Conservation (phyloP, 805 yeast species). For the Monosporozyma aquatica region DNA sequence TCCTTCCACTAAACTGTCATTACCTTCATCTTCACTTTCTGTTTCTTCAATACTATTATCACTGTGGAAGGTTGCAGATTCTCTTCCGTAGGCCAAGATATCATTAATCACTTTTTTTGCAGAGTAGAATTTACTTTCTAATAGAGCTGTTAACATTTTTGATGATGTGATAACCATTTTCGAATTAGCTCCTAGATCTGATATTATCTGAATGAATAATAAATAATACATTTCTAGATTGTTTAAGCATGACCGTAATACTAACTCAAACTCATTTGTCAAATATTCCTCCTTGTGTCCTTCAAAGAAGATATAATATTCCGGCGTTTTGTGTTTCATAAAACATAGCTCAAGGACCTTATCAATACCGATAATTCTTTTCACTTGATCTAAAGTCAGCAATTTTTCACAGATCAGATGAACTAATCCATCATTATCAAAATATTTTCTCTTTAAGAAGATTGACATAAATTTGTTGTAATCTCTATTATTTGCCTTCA, state of each 20-base stretch:
- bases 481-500: constrained; percentile 17
- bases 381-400: constrained; percentile 22
- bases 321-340: constrained; percentile 1
- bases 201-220: constrained; percentile 14
- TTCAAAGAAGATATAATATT: constrained; percentile 15
- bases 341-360: constrained; percentile 12
- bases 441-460: constrained; percentile 25
- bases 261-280: constrained; percentile 13
- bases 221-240: constrained; percentile 9
- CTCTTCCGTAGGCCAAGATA: constrained; percentile 13
- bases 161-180: constrained; percentile 9
- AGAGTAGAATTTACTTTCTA: constrained; percentile 8
- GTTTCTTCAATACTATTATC: constrained; percentile 4
- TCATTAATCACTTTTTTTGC: constrained; percentile 11
- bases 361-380: constrained; percentile 16
- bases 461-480: constrained; percentile 28
- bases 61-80: neutral
- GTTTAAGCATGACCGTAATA: constrained; percentile 12
- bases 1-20: constrained; percentile 4
- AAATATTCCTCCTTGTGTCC: constrained; percentile 19
- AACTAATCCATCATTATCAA: constrained; percentile 15
- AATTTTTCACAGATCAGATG: constrained; percentile 21
- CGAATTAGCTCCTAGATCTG: constrained; percentile 16
- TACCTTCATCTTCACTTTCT: constrained; percentile 3
- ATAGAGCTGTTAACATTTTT: constrained; percentile 9